Evolutionary conservation across 2,329 filamentous ascomycete genomes (phyloP).

Genomic region (Neofusicoccum sp.): DNA sequence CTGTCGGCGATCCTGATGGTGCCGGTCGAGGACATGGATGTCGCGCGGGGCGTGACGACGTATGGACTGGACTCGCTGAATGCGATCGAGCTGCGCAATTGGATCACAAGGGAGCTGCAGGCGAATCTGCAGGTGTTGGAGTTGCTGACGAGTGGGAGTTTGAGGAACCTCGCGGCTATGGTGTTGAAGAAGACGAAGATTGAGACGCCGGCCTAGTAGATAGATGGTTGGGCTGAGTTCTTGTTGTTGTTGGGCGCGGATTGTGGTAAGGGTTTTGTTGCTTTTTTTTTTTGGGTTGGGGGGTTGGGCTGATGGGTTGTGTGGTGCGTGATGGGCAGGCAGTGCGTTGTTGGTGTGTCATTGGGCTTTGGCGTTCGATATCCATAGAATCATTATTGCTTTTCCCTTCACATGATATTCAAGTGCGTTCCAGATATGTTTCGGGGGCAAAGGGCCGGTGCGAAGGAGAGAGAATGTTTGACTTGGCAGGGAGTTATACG

Average conservation of each 20-base stretch:
- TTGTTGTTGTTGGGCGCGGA: background rate
- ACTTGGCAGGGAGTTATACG: too few relatives aligned
- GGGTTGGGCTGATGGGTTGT: too few relatives aligned
- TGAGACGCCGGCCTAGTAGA: background rate
- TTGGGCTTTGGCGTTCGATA: background rate
- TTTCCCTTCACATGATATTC: background rate
- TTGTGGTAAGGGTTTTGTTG: background rate
- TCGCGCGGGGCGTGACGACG: conserved; percentile 16
- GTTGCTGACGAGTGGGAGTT: conserved; percentile 21
- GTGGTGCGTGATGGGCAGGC: too few relatives aligned
- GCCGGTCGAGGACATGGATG: conserved; percentile 27
- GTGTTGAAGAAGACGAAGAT: conserved; percentile 16
- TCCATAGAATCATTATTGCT: background rate
- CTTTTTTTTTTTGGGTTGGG: background rate
- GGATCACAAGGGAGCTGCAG: conserved; percentile 27
- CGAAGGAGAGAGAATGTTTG: too few relatives aligned
- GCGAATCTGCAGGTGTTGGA: conserved; percentile 29
- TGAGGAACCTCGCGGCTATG: background rate
- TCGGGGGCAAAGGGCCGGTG: too few relatives aligned
- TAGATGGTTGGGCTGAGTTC: background rate
- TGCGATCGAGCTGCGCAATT: conserved; percentile 32
- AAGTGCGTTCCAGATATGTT: too few relatives aligned
- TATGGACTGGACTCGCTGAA: conserved; percentile 33
- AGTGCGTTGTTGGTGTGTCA: background rate
- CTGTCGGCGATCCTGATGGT: conserved; percentile 22